Conservation (phyloP, 352 stramenopile species). For the Phytopythium montanum region DNA sequence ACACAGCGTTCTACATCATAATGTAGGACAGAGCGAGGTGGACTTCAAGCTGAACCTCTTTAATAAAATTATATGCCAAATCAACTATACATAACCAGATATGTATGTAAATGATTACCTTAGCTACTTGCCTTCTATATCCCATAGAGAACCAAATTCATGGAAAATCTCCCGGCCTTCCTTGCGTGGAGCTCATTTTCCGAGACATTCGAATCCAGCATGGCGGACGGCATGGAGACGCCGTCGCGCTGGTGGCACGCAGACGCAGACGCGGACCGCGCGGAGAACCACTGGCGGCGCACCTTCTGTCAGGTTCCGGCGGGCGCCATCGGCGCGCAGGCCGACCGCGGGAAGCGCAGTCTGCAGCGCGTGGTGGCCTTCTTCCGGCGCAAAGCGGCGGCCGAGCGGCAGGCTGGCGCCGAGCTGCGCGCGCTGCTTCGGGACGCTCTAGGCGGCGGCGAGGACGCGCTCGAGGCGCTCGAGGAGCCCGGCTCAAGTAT, state of each 20-base stretch:
- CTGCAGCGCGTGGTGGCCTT: constrained; percentile 69
- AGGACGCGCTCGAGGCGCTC: constrained; percentile 22
- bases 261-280: constrained; percentile 42
- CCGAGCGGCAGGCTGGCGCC: constrained; percentile 55
- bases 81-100: too few species aligned
- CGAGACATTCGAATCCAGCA: background rate
- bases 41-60: too few species aligned
- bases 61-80: too few species aligned
- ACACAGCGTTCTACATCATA: too few species aligned
- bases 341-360: constrained; percentile 72
- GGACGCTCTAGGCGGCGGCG: background rate
- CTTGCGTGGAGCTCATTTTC: background rate
- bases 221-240: background rate
- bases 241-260: constrained; percentile 4
- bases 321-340: constrained; percentile 71
- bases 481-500: constrained; percentile 71
- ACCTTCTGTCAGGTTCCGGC: constrained; percentile 88
- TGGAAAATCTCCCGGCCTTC: background rate
- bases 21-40: too few species aligned
- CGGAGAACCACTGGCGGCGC: constrained; percentile 82
- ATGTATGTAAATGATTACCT: too few species aligned
- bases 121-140: too few species aligned
- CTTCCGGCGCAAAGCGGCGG: constrained; percentile 30
- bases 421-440: constrained; percentile 54
- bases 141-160: too few species aligned